These are phyloP conservation scores for Boletus barrowsii DNA, from an alignment of 768 basidiomycete genomes.

Conservation along the genomic window DNA sequence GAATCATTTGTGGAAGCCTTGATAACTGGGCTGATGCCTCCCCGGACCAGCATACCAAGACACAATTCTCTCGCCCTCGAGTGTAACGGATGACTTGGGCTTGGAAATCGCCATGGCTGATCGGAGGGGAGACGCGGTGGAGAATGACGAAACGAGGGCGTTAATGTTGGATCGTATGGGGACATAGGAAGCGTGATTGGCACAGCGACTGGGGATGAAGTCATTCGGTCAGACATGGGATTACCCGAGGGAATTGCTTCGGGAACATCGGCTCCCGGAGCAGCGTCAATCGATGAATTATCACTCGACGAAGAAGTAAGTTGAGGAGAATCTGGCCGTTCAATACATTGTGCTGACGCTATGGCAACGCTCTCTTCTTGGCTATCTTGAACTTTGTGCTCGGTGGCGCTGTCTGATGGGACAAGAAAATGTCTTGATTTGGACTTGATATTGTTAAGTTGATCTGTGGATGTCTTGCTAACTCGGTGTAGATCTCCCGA, in stretches of 20 bases:
- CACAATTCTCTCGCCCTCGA: constrained; percentile 61
- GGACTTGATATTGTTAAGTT: constrained; percentile 13
- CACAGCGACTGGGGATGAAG: constrained; percentile 25
- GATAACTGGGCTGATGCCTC: constrained; percentile 47
- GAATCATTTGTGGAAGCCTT: constrained; percentile 30
- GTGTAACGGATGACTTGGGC: constrained; percentile 75
- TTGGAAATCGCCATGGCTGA: constrained; percentile 80
- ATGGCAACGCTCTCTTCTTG: constrained; percentile 11
- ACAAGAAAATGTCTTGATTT: constrained; percentile 23
- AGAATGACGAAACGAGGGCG: constrained; percentile 77
- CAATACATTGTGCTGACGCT: constrained; percentile 24
- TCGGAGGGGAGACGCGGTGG: constrained; percentile 71
- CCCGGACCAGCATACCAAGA: constrained; percentile 59
- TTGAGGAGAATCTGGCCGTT: constrained; percentile 25
- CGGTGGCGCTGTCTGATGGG: constrained; percentile 11
- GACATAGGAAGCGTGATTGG: constrained; percentile 51
- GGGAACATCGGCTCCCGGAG: neutral
- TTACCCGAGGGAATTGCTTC: neutral
- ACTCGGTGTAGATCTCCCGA: constrained; percentile 29
- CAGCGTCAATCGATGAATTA: neutral
- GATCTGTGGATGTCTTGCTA: constrained; percentile 24
- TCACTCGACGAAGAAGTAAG: constrained; percentile 16
- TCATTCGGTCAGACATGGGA: constrained; percentile 5
- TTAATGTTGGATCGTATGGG: constrained; percentile 71
- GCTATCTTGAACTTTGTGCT: constrained; percentile 10